These are phyloP conservation scores for Pterocarpus macrocarpus DNA, from an alignment of 306 rosid species.

Conservation along the genomic window DNA sequence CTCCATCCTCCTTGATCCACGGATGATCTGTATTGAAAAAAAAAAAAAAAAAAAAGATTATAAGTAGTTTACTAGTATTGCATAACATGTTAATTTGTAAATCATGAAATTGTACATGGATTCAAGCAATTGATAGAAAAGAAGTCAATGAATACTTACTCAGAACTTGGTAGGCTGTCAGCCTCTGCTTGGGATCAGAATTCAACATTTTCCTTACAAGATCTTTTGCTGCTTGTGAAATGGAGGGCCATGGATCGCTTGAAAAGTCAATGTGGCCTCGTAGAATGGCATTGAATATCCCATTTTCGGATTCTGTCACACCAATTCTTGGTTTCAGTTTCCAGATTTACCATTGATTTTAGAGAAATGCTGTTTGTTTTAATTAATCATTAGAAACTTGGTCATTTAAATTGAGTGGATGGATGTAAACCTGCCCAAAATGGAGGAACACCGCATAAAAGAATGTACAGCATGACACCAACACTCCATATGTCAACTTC, in stretches of 20 bases:
- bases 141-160: constrained; percentile 55
- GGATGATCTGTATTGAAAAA: constrained; percentile 68
- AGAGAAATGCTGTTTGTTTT: not conserved
- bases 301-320: constrained; percentile 88
- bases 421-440: constrained; percentile 84
- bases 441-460: constrained; percentile 92
- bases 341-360: constrained; percentile 14
- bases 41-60: not conserved
- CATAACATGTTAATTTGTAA: not conserved
- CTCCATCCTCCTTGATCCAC: constrained; percentile 99
- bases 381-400: not conserved
- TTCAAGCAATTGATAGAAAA: not conserved
- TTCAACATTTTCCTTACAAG: constrained; percentile 93
- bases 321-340: constrained; percentile 43
- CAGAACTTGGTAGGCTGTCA: constrained; percentile 87
- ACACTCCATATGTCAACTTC: constrained; percentile 99
- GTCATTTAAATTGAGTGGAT: not conserved
- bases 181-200: constrained; percentile 85
- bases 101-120: not conserved
- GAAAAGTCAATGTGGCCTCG: constrained; percentile 81
- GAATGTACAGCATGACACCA: constrained; percentile 95
- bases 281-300: constrained; percentile 90
- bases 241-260: constrained; percentile 94
- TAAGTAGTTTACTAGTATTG: constrained; percentile 8
- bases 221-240: constrained; percentile 89